Evolutionary conservation across 768 basidiomycete species (phyloP).

Genomic region (Strobilomyces echinocephalus): DNA sequence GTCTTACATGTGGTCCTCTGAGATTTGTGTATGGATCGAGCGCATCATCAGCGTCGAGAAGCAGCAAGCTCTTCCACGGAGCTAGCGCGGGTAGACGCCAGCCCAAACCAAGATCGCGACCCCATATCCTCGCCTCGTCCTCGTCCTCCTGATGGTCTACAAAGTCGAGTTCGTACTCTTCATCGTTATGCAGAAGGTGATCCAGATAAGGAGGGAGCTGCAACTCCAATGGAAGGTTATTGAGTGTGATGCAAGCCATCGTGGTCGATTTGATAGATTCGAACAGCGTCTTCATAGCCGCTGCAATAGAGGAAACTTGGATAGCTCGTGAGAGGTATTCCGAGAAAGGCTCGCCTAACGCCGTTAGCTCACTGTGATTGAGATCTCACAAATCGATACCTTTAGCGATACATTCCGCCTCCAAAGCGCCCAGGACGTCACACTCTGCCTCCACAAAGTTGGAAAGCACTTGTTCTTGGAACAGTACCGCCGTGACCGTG

Average conservation of each 20-base stretch:
- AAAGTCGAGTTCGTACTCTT: constrained; percentile 51
- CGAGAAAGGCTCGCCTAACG: constrained; percentile 54
- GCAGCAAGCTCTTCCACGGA: constrained; percentile 90
- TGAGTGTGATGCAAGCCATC: constrained; percentile 75
- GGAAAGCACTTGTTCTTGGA: constrained; percentile 82
- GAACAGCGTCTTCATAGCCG: constrained; percentile 75
- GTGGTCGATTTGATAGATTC: constrained; percentile 71
- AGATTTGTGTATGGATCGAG: constrained; percentile 58
- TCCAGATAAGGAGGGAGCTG: constrained; percentile 83
- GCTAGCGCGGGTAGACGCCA: constrained; percentile 70
- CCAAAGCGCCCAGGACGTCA: constrained; percentile 60
- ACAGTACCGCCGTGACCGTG: constrained; percentile 86
- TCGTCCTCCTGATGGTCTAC: constrained; percentile 50
- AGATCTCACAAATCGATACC: constrained; percentile 45
- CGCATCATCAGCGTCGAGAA: constrained; percentile 59
- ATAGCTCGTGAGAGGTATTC: constrained; percentile 56
- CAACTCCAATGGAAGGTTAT: constrained; percentile 75
- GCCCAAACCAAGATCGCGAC: constrained; percentile 60
- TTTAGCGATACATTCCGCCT: constrained; percentile 65
- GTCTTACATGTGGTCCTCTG: constrained; percentile 51
- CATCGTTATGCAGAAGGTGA: constrained; percentile 60
- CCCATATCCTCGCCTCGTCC: constrained; percentile 53
- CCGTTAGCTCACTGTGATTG: constrained; percentile 6
- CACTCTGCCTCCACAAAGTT: constrained; percentile 85
- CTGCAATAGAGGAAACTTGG: constrained; percentile 63